Evolutionary conservation across 1,139 yeast genomes (phyloP).

Genomic region (Hyphopichia khmerensis): DNA sequence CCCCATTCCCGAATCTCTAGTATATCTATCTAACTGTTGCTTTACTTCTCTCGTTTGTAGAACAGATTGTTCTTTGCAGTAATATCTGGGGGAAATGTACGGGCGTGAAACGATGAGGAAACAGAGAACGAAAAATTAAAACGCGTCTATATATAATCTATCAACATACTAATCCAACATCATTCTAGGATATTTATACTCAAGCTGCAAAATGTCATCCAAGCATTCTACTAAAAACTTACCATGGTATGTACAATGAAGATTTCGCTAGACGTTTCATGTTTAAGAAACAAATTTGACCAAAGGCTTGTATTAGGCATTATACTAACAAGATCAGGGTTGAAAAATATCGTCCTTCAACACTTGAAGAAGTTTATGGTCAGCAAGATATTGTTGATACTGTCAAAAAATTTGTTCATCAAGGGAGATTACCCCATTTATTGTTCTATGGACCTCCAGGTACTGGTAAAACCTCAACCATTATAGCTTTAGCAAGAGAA

Average conservation of each 20-base stretch:
- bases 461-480: slow-evolving; percentile 94
- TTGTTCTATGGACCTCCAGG: slow-evolving; percentile 98
- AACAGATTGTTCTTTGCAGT: too few relatives aligned
- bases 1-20: too few relatives aligned
- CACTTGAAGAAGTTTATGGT: slow-evolving; percentile 85
- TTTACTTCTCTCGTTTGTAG: too few relatives aligned
- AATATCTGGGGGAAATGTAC: neutral
- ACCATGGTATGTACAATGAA: slow-evolving; percentile 48
- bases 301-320: too few relatives aligned
- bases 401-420: slow-evolving; percentile 78
- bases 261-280: too few relatives aligned
- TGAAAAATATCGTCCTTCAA: slow-evolving; percentile 89
- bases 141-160: neutral
- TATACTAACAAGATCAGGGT: too few relatives aligned
- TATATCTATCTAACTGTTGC: too few relatives aligned
- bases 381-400: slow-evolving; percentile 83
- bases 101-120: neutral
- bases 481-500: slow-evolving; percentile 85
- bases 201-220: neutral
- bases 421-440: slow-evolving; percentile 83
- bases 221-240: slow-evolving; percentile 18
- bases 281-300: too few relatives aligned
- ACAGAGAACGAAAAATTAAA: neutral
- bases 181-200: neutral
- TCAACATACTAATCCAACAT: neutral